Conservation (phyloP, 140 eudicot genomes). For the Stevia rebaudiana region DNA sequence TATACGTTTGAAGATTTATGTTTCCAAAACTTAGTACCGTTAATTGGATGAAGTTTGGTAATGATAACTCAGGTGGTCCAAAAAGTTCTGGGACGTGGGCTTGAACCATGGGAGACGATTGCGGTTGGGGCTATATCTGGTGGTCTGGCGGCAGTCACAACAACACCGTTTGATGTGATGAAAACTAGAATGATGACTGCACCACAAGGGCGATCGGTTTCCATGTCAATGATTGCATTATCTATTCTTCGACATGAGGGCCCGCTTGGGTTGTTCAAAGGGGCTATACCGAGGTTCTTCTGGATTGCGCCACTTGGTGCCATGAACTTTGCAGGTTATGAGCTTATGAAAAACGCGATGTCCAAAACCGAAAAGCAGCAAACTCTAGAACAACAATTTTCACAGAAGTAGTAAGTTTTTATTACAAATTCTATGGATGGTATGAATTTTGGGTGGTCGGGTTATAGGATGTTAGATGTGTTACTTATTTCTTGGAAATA, state of each 20-base stretch:
- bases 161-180: conserved; percentile 94
- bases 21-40: background rate
- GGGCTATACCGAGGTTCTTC: conserved; percentile 90
- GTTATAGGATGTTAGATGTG: no score
- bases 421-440: no score
- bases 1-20: background rate
- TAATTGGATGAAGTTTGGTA: background rate
- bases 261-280: conserved; percentile 87
- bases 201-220: conserved; percentile 64
- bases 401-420: conserved; percentile 33
- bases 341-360: conserved; percentile 83
- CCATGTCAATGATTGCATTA: conserved; percentile 60
- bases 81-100: conserved; percentile 56
- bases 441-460: no score
- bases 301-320: conserved; percentile 99
- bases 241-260: conserved; percentile 88
- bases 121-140: conserved; percentile 92
- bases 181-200: conserved; percentile 97
- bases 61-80: conserved; percentile 49
- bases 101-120: conserved; percentile 95
- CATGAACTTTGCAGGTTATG: conserved; percentile 95
- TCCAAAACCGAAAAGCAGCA: conserved; percentile 48
- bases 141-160: conserved; percentile 89
- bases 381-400: conserved; percentile 25
- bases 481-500: no score